A percentile compares a stretch with the other conserved stretches of the same genome.
These are phyloP conservation scores for Cryptosporidium felis DNA, from an alignment of 169 alveolate genomes.

Conservation along the genomic window DNA sequence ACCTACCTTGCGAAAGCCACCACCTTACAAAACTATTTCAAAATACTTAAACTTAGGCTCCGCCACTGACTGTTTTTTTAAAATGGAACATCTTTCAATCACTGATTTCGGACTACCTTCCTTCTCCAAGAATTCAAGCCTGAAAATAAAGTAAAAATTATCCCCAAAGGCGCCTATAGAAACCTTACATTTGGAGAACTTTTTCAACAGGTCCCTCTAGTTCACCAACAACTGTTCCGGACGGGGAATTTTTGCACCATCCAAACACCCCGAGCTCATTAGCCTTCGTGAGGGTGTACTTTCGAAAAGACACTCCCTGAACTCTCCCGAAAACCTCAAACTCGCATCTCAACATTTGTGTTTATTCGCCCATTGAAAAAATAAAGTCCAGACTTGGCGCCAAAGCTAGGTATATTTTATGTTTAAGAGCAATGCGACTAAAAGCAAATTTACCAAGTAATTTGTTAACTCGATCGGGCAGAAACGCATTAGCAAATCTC, in stretches of 20 bases:
- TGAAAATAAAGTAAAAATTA: not conserved
- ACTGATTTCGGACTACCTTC: conserved; percentile 54
- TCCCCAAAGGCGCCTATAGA: not conserved
- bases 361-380: too few relatives aligned
- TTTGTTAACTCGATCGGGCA: too few relatives aligned
- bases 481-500: not conserved
- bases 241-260: conserved; percentile 74
- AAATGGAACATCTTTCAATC: conserved; percentile 29
- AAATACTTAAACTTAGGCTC: conserved; percentile 5
- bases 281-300: conserved; percentile 72
- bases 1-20: too few relatives aligned
- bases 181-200: conserved; percentile 23
- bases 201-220: conserved; percentile 72
- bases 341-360: conserved; percentile 40
- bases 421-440: too few relatives aligned
- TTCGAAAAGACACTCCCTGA: conserved; percentile 79
- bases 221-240: conserved; percentile 77
- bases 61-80: not conserved
- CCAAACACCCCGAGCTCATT: conserved; percentile 73
- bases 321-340: conserved; percentile 79
- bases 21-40: too few relatives aligned
- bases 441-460: too few relatives aligned
- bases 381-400: too few relatives aligned
- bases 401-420: too few relatives aligned
- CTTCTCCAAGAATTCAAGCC: conserved; percentile 37